Conservation (phyloP, 345 rosid species). For the Salix suchowensis region DNA sequence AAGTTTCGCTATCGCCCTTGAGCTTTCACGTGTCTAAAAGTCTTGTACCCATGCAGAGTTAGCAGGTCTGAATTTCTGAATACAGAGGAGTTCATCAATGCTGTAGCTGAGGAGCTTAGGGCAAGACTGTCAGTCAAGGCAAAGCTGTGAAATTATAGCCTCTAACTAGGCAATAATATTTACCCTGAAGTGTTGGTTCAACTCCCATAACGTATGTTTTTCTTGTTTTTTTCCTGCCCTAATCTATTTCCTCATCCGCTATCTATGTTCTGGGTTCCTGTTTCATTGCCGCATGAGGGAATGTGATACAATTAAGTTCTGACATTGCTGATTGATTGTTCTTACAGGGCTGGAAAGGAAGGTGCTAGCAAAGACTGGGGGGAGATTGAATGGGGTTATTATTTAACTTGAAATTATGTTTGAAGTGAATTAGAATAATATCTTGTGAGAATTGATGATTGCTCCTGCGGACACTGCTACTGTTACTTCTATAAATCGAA, state of each 20-base stretch:
- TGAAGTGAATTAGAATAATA: neutral
- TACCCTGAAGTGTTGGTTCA: neutral
- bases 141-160: slow-evolving; percentile 8
- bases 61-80: slow-evolving; percentile 67
- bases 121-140: slow-evolving; percentile 46
- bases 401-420: no score
- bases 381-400: neutral
- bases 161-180: neutral
- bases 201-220: neutral
- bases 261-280: no score
- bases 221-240: neutral
- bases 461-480: neutral
- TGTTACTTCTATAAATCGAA: neutral
- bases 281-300: neutral
- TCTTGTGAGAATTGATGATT: neutral
- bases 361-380: neutral
- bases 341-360: neutral
- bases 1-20: neutral
- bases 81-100: slow-evolving; percentile 94
- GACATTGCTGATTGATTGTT: no score
- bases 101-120: slow-evolving; percentile 76
- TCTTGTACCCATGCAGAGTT: slow-evolving; percentile 38
- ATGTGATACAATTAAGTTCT: neutral
- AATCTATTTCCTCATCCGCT: neutral
- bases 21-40: neutral